Evolutionary conservation across 169 alveolate genomes (phyloP).

Genomic region (Cytauxzoon felis): DNA sequence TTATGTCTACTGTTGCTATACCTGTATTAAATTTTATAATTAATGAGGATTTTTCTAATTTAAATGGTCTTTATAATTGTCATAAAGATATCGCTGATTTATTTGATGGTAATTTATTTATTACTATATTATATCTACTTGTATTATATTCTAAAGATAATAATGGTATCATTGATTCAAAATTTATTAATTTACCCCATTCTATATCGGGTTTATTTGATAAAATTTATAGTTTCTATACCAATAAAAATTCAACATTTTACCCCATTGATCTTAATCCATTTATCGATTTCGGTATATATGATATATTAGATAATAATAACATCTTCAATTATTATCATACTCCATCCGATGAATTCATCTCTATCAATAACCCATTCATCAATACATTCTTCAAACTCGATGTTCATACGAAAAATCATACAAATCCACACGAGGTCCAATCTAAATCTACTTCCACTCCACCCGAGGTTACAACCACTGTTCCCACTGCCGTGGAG

Average conservation of each 20-base stretch:
- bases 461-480: too few relatives aligned
- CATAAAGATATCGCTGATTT: constrained; percentile 30
- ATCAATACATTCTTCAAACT: constrained; percentile 43
- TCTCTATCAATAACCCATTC: constrained; percentile 21
- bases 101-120: constrained; percentile 58
- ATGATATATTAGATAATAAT: background rate
- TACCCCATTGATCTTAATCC: background rate
- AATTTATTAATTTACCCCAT: constrained; percentile 5
- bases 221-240: constrained; percentile 21
- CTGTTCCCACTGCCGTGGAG: too few relatives aligned
- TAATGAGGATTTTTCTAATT: background rate
- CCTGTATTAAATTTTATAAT: constrained; percentile 10
- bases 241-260: constrained; percentile 2
- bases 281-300: background rate
- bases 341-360: background rate
- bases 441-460: too few relatives aligned
- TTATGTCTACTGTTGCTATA: constrained; percentile 27
- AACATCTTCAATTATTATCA: background rate
- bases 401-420: too few relatives aligned
- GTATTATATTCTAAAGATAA: constrained; percentile 18
- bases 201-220: constrained; percentile 9
- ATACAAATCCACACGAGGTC: too few relatives aligned
- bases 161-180: constrained; percentile 27
- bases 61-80: constrained; percentile 12
- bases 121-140: constrained; percentile 29